phyloP scores from a whole-genome alignment of 306 rosid genomes.

The Inga laurina region DNA sequence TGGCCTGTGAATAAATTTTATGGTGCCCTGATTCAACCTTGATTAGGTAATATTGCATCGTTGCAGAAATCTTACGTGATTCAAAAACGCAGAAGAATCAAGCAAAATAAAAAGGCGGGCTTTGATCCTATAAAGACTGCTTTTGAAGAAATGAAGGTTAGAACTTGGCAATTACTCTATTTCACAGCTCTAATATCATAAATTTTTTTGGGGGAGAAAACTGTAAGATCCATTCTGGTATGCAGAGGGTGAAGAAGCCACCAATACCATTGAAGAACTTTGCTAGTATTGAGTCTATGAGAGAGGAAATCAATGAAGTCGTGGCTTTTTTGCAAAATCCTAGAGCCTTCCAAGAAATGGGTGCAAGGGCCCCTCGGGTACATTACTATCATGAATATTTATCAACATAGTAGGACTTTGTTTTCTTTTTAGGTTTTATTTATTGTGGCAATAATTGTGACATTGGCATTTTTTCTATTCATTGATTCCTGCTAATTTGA shows the following conservation, averaged over 20 bases:
- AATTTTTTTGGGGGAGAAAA: slow-evolving; percentile 26
- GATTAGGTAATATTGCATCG: slow-evolving; percentile 24
- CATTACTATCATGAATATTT: slow-evolving; percentile 33
- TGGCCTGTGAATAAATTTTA: slow-evolving; percentile 12
- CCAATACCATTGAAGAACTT: slow-evolving; percentile 88
- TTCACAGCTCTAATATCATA: slow-evolving; percentile 5
- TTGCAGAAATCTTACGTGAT: slow-evolving; percentile 68
- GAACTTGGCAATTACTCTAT: slow-evolving; percentile 21
- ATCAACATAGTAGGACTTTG: background rate
- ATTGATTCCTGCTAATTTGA: slow-evolving; percentile 26
- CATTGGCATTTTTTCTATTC: slow-evolving; percentile 1
- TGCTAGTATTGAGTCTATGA: slow-evolving; percentile 90
- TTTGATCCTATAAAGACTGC: slow-evolving; percentile 88
- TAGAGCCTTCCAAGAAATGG: slow-evolving; percentile 90
- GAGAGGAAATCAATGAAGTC: slow-evolving; percentile 94
- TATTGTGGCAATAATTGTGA: slow-evolving; percentile 14
- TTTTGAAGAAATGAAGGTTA: slow-evolving; percentile 93
- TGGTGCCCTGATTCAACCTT: slow-evolving; percentile 27
- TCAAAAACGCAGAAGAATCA: slow-evolving; percentile 45
- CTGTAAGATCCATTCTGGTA: slow-evolving; percentile 39
- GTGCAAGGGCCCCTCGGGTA: slow-evolving; percentile 98
- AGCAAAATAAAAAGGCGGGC: slow-evolving; percentile 65
- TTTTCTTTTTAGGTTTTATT: slow-evolving; percentile 13
- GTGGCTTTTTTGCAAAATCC: slow-evolving; percentile 93
- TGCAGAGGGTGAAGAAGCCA: slow-evolving; percentile 97